Evolutionary conservation across 129 eudicot genomes (phyloP), one percentile per base, ranked within the genome.

Genomic region (Artemisia argyi): DNA sequence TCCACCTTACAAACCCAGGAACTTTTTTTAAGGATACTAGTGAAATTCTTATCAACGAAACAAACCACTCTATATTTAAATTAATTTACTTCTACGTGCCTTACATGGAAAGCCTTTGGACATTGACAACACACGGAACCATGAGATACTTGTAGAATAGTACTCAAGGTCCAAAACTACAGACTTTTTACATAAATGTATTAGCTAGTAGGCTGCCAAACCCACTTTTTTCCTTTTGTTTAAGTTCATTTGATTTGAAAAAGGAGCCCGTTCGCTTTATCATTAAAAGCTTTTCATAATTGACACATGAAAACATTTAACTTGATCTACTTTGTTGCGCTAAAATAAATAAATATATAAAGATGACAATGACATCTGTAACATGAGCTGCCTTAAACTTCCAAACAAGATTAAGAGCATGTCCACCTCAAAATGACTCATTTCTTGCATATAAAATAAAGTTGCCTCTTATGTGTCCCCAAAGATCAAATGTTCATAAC

Each of bases 351-450:
- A 59, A 48, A 24, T n/a, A 26, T 22, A 48, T 60, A 44, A 71
- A 58, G 55, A 59, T 72, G 28, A n/a, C n/a, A 39, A n/a, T 10
- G 69, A 51, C 39, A 12, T 51, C 56, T 15, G 10, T 54, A 73
- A 61, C 18, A 47, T 26, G 28, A 66, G 19, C 52, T 48, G 30
- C 50, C 67, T 28, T 67, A 49, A 30, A 32, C 48, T 51, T 57
- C 28, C 5, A 49, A 60, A 76, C 42, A 60, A 68, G 19, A 26
- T 49, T 30, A 2, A 77, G 71, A 71, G 44, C 18, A 46, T 26
- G 61, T 53, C 65, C 64, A 78, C 73, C 66, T 71, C 72, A 26
- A 55, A 71, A 55, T 64, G 76, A 78, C 76, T 78, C 77, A 71
- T 71, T 64, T 13, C n/a, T 69, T 75, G 53, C 10, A 63, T 59